Conservation (phyloP, 768 basidiomycete species). For the Suillus occidentalis region DNA sequence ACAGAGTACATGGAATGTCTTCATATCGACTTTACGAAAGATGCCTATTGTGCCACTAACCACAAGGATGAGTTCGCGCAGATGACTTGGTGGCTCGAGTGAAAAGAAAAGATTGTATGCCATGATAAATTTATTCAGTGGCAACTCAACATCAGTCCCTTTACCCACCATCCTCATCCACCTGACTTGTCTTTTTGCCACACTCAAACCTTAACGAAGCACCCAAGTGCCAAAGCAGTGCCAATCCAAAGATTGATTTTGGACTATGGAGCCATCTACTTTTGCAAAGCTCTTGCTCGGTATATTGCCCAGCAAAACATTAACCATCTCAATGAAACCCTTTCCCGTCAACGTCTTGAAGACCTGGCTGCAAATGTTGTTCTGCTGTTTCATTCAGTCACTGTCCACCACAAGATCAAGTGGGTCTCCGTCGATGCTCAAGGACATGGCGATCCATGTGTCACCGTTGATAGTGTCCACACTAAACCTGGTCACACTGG, state of each 20-base stretch:
- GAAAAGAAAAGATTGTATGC: not conserved
- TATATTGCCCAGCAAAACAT: too few species aligned
- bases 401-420: not conserved
- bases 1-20: too few species aligned
- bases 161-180: not conserved
- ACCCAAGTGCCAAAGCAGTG: not conserved
- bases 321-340: too few species aligned
- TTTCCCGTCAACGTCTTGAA: not conserved
- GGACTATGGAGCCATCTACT: too few species aligned
- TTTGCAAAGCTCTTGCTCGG: too few species aligned
- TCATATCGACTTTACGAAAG: too few species aligned
- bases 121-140: not conserved
- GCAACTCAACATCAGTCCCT: not conserved
- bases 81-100: not conserved
- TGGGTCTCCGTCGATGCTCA: not conserved
- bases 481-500: not conserved
- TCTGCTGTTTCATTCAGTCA: not conserved
- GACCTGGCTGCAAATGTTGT: not conserved
- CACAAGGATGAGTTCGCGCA: not conserved
- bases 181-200: not conserved
- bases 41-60: too few species aligned
- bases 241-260: not conserved
- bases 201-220: not conserved
- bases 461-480: not conserved
- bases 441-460: not conserved